Conservation (phyloP, 257 asterid species). For the Solanum virginianum region DNA sequence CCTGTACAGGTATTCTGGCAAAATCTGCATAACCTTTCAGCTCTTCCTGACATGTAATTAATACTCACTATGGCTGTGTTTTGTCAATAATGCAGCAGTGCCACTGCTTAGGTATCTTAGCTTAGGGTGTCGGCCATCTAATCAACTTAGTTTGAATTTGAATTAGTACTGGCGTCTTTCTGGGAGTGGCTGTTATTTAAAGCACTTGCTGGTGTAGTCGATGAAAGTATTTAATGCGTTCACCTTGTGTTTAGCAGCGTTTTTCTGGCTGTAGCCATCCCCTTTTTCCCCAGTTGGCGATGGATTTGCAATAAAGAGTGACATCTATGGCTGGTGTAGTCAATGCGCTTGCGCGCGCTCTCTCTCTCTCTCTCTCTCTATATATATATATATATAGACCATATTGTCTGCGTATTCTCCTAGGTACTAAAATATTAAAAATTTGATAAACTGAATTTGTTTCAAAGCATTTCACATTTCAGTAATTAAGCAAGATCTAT, state of each 20-base stretch:
- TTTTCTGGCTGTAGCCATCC: background rate
- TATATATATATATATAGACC: no score
- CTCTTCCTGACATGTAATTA: slow-evolving; percentile 34
- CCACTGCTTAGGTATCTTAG: background rate
- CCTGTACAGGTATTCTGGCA: slow-evolving; percentile 17
- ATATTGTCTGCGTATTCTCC: background rate
- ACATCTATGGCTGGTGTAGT: no score
- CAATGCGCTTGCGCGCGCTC: no score
- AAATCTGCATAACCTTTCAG: slow-evolving; percentile 20
- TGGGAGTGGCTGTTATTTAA: background rate
- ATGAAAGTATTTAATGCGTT: background rate
- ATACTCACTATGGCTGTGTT: background rate
- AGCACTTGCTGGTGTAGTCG: background rate
- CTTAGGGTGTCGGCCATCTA: background rate
- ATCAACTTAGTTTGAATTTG: background rate
- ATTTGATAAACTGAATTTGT: background rate
- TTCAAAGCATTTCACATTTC: background rate
- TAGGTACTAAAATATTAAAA: background rate
- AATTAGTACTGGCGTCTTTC: background rate
- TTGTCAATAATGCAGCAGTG: background rate
- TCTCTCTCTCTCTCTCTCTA: no score
- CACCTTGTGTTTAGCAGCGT: background rate
- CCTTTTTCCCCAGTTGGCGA: background rate
- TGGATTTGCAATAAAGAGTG: background rate
- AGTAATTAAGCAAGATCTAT: background rate